Evolutionary conservation across 2,329 filamentous ascomycete genomes (phyloP).

Genomic region (Bipolaris zeicola): DNA sequence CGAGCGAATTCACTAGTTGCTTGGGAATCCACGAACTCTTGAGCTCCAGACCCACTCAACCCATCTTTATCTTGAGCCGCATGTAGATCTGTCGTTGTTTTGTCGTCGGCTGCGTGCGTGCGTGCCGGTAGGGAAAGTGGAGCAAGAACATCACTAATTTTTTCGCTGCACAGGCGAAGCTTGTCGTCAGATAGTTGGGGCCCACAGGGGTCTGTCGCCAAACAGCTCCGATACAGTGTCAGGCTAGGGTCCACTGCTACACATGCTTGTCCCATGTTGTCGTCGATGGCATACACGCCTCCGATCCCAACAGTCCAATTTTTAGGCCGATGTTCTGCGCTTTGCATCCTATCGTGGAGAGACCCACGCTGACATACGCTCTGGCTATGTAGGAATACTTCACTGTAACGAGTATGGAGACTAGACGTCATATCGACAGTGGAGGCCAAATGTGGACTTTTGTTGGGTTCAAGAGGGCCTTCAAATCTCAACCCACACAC

Average conservation of each 20-base stretch:
- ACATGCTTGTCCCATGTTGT: conserved; percentile 1
- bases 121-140: conserved; percentile 9
- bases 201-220: conserved; percentile 7
- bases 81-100: conserved; percentile 12
- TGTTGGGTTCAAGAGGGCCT: conserved; percentile 15
- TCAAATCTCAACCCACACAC: conserved; percentile 6
- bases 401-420: not conserved
- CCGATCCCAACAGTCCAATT: conserved; percentile 11
- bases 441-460: conserved; percentile 6
- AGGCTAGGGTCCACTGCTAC: conserved; percentile 13
- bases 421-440: conserved; percentile 12
- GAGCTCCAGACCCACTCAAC: conserved; percentile 1
- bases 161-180: conserved; percentile 12
- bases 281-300: conserved; percentile 12
- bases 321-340: conserved; percentile 7
- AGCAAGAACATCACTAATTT: conserved; percentile 4
- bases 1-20: not conserved
- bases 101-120: conserved; percentile 1
- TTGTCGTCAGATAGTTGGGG: conserved; percentile 16
- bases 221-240: conserved; percentile 5
- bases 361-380: conserved; percentile 3
- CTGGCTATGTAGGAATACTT: conserved; percentile 8
- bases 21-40: conserved; percentile 2
- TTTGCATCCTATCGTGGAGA: not conserved
- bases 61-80: conserved; percentile 13